Conservation (phyloP, 164 flowering plant species). For the Vitis cinerea region DNA sequence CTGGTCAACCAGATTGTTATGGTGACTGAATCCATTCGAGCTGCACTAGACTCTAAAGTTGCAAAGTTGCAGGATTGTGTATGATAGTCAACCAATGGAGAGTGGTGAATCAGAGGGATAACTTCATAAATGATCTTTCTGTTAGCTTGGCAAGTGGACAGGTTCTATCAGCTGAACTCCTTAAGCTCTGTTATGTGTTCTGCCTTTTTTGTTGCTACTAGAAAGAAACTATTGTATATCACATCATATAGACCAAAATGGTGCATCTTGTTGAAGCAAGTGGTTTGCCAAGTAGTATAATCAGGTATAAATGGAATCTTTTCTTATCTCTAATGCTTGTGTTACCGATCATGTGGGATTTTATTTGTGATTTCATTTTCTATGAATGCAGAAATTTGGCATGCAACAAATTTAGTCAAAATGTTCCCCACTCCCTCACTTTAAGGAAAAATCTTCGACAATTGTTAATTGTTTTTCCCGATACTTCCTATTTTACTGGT, state of each 20-base stretch:
- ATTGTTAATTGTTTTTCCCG: too few relatives aligned
- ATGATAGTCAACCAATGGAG: conserved; percentile 98
- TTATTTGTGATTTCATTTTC: too few relatives aligned
- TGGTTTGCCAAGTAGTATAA: too few relatives aligned
- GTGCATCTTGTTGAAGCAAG: conserved; percentile 52
- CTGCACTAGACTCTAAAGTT: conserved; percentile 88
- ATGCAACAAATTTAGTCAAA: too few relatives aligned
- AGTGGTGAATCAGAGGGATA: conserved; percentile 99
- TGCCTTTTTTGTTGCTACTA: background rate
- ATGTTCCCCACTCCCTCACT: too few relatives aligned
- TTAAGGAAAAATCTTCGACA: too few relatives aligned
- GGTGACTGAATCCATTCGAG: conserved; percentile 89
- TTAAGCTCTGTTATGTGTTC: background rate
- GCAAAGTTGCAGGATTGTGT: conserved; percentile 98
- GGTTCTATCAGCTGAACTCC: conserved; percentile 31
- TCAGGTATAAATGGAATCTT: too few relatives aligned
- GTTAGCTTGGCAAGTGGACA: conserved; percentile 98
- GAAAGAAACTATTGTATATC: conserved; percentile 8
- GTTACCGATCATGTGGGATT: too few relatives aligned
- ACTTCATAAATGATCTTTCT: conserved; percentile 93
- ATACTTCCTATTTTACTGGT: too few relatives aligned
- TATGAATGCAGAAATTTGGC: too few relatives aligned
- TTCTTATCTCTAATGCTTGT: too few relatives aligned
- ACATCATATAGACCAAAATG: conserved; percentile 68
- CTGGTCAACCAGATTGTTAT: conserved; percentile 98